Evolutionary conservation across 345 rosid species (phyloP).

Genomic region (Salix dunnii): DNA sequence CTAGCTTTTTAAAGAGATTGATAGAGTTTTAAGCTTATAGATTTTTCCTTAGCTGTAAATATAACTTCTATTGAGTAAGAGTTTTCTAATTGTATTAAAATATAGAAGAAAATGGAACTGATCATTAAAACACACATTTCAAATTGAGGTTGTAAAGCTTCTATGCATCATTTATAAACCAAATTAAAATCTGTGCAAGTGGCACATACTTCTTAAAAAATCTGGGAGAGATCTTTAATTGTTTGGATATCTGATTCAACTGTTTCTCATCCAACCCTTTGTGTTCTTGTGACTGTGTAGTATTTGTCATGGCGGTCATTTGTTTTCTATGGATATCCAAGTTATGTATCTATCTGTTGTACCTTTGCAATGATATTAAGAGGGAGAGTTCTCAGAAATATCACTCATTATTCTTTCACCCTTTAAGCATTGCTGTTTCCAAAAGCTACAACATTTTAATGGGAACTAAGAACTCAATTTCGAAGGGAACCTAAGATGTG

Average conservation of each 20-base stretch:
- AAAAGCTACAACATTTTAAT: background rate
- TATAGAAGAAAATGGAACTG: background rate
- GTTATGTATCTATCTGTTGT: background rate
- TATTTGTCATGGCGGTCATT: background rate
- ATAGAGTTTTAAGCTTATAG: background rate
- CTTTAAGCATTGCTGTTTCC: background rate
- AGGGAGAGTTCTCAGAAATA: background rate
- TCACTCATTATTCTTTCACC: background rate
- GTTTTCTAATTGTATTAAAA: background rate
- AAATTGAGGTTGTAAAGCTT: background rate
- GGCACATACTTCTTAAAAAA: background rate
- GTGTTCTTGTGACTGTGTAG: background rate
- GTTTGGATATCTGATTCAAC: constrained; percentile 2
- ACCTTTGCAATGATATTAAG: background rate
- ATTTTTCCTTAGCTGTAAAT: background rate
- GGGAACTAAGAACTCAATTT: background rate
- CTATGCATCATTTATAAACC: background rate
- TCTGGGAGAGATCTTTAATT: background rate
- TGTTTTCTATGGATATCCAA: background rate
- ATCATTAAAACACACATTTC: background rate
- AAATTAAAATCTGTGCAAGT: background rate
- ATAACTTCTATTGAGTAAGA: background rate
- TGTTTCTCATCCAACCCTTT: constrained; percentile 1
- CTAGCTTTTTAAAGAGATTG: background rate
- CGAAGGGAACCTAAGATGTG: background rate